Percentiles rank a stretch among this genome's conserved stretches.
Evolutionary conservation across 2,329 filamentous ascomycete species (phyloP).

Genomic region (Monosporascus sp.): DNA sequence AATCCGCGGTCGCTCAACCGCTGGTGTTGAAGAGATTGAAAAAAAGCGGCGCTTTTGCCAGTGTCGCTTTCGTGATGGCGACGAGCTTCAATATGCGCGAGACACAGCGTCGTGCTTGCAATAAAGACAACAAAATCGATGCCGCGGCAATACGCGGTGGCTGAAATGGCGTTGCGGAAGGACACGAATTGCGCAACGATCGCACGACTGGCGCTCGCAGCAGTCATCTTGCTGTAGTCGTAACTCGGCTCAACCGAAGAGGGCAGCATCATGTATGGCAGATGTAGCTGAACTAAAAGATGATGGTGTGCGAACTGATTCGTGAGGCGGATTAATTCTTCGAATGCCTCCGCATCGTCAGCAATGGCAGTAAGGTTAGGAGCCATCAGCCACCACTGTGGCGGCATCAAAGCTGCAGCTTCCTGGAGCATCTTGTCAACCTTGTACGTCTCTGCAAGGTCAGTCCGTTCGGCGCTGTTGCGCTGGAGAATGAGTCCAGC

Average conservation of each 20-base stretch:
- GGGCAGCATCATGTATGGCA: constrained; percentile 36
- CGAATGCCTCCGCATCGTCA: constrained; percentile 15
- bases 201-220: constrained; percentile 36
- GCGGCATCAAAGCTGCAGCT: constrained; percentile 30
- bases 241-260: constrained; percentile 21
- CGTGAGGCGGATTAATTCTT: constrained; percentile 31
- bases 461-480: constrained; percentile 21
- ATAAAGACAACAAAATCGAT: constrained; percentile 37
- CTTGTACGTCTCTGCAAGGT: constrained; percentile 24
- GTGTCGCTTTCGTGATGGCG: constrained; percentile 4
- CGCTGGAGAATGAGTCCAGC: constrained; percentile 33
- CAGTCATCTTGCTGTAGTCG: constrained; percentile 34
- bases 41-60: constrained; percentile 9
- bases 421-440: constrained; percentile 34
- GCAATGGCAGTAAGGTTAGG: constrained; percentile 13
- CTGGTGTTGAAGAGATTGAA: constrained; percentile 33
- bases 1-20: constrained; percentile 35
- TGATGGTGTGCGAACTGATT: constrained; percentile 38
- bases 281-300: constrained; percentile 36
- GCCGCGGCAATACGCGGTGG: constrained; percentile 32
- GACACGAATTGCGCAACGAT: constrained; percentile 33
- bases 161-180: constrained; percentile 26
- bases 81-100: constrained; percentile 33
- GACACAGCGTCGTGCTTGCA: constrained; percentile 32
- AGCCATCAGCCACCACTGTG: constrained; percentile 35